Percentiles rank a stretch among this genome's conserved stretches.
phyloP scores from a whole-genome alignment of 805 yeast species.

The Wickerhamiella bombiphila region DNA sequence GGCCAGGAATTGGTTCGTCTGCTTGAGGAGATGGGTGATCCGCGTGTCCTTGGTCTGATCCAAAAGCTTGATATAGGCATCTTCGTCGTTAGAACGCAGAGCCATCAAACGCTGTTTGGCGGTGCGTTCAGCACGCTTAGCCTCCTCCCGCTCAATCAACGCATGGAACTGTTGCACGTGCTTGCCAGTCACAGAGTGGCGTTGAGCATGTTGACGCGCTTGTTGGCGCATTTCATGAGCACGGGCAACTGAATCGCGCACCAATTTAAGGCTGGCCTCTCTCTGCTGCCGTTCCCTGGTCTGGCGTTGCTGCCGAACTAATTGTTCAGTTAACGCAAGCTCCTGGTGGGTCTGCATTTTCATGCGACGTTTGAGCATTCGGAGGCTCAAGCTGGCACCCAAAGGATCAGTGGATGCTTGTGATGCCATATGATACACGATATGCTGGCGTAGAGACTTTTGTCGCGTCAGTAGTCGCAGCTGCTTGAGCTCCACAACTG shows the following conservation, averaged over 20 bases:
- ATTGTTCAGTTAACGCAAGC: slow-evolving; percentile 44
- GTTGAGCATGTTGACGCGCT: slow-evolving; percentile 13
- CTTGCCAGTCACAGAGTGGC: slow-evolving; percentile 18
- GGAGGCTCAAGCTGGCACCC: slow-evolving; percentile 46
- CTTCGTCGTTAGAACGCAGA: slow-evolving; percentile 90
- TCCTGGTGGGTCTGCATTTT: slow-evolving; percentile 46
- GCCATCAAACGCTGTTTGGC: slow-evolving; percentile 98
- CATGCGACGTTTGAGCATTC: slow-evolving; percentile 72
- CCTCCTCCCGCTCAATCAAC: slow-evolving; percentile 78
- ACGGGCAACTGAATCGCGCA: slow-evolving; percentile 19
- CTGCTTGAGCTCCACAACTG: slow-evolving; percentile 43
- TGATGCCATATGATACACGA: slow-evolving; percentile 61
- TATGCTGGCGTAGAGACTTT: slow-evolving; percentile 70
- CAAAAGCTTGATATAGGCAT: slow-evolving; percentile 83
- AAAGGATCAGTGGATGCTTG: slow-evolving; percentile 43
- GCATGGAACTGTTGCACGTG: slow-evolving; percentile 41
- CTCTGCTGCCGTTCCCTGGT: slow-evolving; percentile 28
- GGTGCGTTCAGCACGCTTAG: slow-evolving; percentile 73
- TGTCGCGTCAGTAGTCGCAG: slow-evolving; percentile 66
- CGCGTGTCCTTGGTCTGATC: slow-evolving; percentile 97
- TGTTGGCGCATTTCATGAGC: slow-evolving; percentile 18
- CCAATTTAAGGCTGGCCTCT: slow-evolving; percentile 21
- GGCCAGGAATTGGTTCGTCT: slow-evolving; percentile 82
- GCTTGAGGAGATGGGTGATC: slow-evolving; percentile 83
- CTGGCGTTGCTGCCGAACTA: slow-evolving; percentile 27